phyloP scores from a whole-genome alignment of 164 flowering plant genomes.

The Annona cherimola region DNA sequence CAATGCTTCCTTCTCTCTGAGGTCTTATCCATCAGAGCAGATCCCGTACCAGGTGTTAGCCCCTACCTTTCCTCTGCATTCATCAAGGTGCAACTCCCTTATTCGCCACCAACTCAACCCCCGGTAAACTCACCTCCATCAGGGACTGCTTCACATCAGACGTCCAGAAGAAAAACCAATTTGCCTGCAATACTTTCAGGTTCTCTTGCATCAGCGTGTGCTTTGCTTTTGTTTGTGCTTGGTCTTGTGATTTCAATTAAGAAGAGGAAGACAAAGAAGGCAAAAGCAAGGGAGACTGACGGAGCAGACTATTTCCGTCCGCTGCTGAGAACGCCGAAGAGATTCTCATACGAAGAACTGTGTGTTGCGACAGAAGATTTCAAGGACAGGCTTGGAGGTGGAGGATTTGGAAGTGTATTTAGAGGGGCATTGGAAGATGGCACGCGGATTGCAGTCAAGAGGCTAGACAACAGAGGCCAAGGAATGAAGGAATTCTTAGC shows the following conservation, averaged over 20 bases:
- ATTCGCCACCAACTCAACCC: background rate
- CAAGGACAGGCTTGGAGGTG: no score
- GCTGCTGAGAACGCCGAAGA: slow-evolving; percentile 12
- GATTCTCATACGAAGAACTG: slow-evolving; percentile 21
- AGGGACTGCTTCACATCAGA: no score
- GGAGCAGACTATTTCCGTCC: background rate
- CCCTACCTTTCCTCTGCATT: slow-evolving; percentile 10
- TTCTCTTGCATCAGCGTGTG: background rate
- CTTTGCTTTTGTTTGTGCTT: background rate
- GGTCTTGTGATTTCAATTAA: background rate
- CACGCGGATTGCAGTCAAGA: no score
- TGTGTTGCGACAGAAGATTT: slow-evolving; percentile 19
- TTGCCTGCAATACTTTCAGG: background rate
- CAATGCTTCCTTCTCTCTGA: slow-evolving; percentile 13
- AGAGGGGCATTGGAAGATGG: slow-evolving; percentile 14
- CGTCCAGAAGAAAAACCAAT: background rate
- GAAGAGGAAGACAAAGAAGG: slow-evolving; percentile 1
- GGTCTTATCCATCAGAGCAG: slow-evolving; percentile 11
- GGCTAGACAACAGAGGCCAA: no score
- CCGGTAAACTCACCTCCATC: background rate
- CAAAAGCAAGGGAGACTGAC: background rate
- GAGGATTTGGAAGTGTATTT: no score
- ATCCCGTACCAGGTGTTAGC: background rate
- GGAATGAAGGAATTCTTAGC: slow-evolving; percentile 24
- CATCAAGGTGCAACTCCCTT: slow-evolving; percentile 16